Conservation (phyloP, 352 stramenopile species). For the Plasmopara muralis region DNA sequence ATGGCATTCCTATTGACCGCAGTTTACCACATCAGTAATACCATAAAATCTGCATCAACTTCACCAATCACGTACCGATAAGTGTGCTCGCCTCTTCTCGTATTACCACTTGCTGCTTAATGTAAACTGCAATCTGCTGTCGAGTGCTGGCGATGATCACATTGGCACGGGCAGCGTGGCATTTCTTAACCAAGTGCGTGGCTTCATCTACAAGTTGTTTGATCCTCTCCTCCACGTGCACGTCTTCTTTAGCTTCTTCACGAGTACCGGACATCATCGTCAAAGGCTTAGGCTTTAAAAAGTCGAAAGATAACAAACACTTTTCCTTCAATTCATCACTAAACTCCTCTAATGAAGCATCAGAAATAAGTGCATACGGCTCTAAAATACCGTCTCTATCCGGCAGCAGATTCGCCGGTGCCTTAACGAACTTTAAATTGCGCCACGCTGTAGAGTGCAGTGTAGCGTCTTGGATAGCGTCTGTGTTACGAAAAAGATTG, state of each 20-base stretch:
- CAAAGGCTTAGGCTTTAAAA: constrained; percentile 16
- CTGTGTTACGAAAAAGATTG: constrained; percentile 25
- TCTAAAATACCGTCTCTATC: constrained; percentile 13
- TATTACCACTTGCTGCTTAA: constrained; percentile 24
- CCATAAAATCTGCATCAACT: background rate
- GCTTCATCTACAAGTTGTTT: constrained; percentile 35
- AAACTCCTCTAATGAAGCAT: constrained; percentile 37
- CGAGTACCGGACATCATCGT: constrained; percentile 20
- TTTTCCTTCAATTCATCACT: constrained; percentile 26
- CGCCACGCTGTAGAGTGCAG: constrained; percentile 66
- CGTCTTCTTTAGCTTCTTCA: constrained; percentile 16
- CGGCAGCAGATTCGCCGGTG: constrained; percentile 40
- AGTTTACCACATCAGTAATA: background rate
- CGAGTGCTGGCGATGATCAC: constrained; percentile 32
- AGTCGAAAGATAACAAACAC: constrained; percentile 20
- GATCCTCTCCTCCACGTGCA: constrained; percentile 29
- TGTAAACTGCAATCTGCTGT: constrained; percentile 35
- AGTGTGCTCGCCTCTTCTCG: constrained; percentile 22
- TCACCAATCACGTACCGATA: constrained; percentile 3
- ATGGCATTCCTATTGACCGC: constrained; percentile 8
- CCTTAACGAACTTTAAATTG: constrained; percentile 25
- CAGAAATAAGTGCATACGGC: constrained; percentile 33
- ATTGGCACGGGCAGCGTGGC: constrained; percentile 24
- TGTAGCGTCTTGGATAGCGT: constrained; percentile 36
- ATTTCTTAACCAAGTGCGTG: constrained; percentile 28